phyloP scores from a whole-genome alignment of 306 rosid species.

The Trichosanthes truncata region DNA sequence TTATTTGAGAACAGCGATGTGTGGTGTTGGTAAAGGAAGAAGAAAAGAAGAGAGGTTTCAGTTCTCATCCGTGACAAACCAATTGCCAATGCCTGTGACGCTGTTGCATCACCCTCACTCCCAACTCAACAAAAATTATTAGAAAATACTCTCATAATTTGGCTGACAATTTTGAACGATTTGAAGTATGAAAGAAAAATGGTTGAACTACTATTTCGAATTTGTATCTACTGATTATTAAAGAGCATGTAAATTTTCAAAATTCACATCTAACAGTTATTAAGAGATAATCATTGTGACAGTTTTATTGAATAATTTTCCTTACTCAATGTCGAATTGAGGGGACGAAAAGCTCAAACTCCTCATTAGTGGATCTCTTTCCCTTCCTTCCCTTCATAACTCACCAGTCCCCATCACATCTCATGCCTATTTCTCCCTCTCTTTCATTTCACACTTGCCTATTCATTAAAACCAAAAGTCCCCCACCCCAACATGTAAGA shows the following conservation, averaged over 20 bases:
- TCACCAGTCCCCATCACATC: neutral
- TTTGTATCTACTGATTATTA: too few relatives aligned
- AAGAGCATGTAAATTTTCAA: too few relatives aligned
- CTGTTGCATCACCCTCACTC: neutral
- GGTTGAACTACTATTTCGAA: too few relatives aligned
- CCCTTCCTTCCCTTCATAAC: neutral
- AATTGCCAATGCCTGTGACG: neutral
- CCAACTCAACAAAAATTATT: neutral
- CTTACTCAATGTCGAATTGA: neutral
- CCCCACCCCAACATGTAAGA: too few relatives aligned
- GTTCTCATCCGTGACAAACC: constrained; percentile 1
- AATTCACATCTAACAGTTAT: neutral
- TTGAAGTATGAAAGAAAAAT: too few relatives aligned
- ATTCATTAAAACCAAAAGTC: neutral
- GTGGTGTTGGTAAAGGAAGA: neutral
- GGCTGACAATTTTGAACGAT: too few relatives aligned
- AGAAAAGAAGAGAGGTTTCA: neutral
- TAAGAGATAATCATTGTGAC: neutral
- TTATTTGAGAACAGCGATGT: neutral
- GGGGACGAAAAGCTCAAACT: neutral
- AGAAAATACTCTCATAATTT: too few relatives aligned
- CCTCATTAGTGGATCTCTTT: neutral
- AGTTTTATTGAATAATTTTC: too few relatives aligned
- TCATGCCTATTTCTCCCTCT: neutral
- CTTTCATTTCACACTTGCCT: neutral